Evolutionary conservation across 2,329 filamentous ascomycete species (phyloP), one percentile per base, ranked within the genome.

Genomic region (Colletotrichum sp.): DNA sequence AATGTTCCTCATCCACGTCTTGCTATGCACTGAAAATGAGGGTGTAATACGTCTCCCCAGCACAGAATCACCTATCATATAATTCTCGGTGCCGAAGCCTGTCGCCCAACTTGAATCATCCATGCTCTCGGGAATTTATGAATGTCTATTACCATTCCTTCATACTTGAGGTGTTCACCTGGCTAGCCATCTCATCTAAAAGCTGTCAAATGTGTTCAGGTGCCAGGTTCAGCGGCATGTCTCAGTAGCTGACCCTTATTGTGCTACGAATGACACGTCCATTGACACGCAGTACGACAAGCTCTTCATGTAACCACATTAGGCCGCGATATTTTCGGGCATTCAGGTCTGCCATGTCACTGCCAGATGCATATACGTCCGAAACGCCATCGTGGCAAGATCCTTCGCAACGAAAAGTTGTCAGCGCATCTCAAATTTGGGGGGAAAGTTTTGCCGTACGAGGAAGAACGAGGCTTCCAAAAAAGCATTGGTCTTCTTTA

Each of bases 31-130:
- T 5, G 1, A 0, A n/a, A 2, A 43, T 43, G 8, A 43, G 34
- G 4, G 16, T 3, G 16, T 43, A 6, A n/a, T 8, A n/a, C 39
- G 18, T n/a, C 18, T n/a, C 0, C 0, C 39, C 8, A 43, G 3
- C 39, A 10, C 36, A 43, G 2, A 2, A n/a, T 10, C 39, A 2
- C 3, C 18, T 43, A 6, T 2, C 18, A 1, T n/a, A 43, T n/a
- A n/a, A 2, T 5, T 10, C 1, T 43, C 39, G 39, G 3, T 43
- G 9, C 39, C 39, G 18, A 43, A 43, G 39, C n/a, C 18, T 2
- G 1, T 43, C 39, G 18, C 8, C 39, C 3, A 43, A 2, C 3
- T n/a, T 3, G 10, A 0, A 43, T n/a, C 18, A 43, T 3, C 18
- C 3, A 43, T 6, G 2, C 3, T 43, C 8, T 10, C 5, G 16